Evolutionary conservation across 352 stramenopile species (phyloP), one percentile per base, ranked within the genome.

Genomic region (Phytophthora pisi): DNA sequence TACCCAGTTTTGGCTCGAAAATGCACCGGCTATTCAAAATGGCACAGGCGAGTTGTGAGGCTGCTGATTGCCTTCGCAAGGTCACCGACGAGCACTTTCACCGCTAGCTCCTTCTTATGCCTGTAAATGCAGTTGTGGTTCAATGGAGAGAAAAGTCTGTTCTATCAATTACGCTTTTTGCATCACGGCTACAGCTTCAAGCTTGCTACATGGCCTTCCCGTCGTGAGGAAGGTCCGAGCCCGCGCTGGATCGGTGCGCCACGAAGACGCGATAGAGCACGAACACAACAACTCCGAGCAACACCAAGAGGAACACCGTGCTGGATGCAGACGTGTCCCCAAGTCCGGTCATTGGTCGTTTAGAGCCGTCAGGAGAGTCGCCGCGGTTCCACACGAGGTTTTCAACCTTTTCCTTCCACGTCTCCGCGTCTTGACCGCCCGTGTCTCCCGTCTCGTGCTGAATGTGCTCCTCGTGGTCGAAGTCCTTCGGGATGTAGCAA

Each of bases 401-500:
- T 38, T 79, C 77, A 15, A 88, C 70, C 42, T 77, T 85, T 60
- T 89, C 74, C 69, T 87, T 88, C 84, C 81, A 91, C 38, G 79
- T 82, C 62, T 88, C 79, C 38, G 68, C 73, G 10, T 75, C 69
- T 3, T 67, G 74, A 1, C 63, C 58, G 43, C 74, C 57, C 3
- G 67, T 57, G 11, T 75, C 75, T 42, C 61, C 70, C n/a, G 59
- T 64, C 43, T 60, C 66, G 36, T 64, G 60, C 36, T 75, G 64
- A 16, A 68, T 23, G 5, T 72, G 50, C 57, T 79, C 69, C 40
- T 79, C 71, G 23, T 68, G 62, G 3, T 78, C 72, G 46, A 78
- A 57, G 62, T 91, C 82, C 46, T 86, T 88, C 4, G 85, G 87
- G 11, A 95, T 80, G 66, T 96, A 95, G 72, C 89, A 97, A 43